A percentile compares a stretch with the other conserved stretches of the same genome.
Conservation (phyloP, 306 rosid genomes). For the Prunus padus region DNA sequence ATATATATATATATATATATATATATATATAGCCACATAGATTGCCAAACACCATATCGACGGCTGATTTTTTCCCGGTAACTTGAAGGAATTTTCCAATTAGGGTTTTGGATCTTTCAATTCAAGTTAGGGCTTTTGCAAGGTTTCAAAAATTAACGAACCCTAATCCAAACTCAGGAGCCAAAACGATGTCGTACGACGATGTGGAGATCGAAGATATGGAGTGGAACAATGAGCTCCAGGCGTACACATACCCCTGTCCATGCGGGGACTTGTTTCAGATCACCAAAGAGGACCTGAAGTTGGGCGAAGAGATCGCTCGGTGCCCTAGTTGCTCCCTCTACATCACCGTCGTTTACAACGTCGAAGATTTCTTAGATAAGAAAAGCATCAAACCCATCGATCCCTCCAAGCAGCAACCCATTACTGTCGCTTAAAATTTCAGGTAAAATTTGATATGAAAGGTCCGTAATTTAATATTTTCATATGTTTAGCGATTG, state of each 20-base stretch:
- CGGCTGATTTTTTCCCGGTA: background rate
- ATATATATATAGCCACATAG: background rate
- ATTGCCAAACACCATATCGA: background rate
- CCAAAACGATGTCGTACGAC: conserved; percentile 76
- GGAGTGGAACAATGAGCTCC: conserved; percentile 90
- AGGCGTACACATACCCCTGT: conserved; percentile 84
- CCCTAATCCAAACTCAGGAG: background rate
- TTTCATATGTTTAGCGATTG: background rate
- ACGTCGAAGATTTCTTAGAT: conserved; percentile 70
- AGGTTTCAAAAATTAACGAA: background rate
- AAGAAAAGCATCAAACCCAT: conserved; percentile 33
- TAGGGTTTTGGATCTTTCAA: background rate
- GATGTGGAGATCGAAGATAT: conserved; percentile 98
- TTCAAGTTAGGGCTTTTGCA: background rate
- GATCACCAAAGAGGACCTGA: conserved; percentile 84
- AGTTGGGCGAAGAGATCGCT: conserved; percentile 90
- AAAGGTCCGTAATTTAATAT: background rate
- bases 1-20: too few species aligned
- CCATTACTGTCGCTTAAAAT: conserved; percentile 57
- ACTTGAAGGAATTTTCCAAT: background rate
- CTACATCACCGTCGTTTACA: conserved; percentile 83
- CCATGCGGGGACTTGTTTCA: conserved; percentile 97
- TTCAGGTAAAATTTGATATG: conserved; percentile 32
- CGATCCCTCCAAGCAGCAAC: conserved; percentile 46
- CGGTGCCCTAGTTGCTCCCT: conserved; percentile 98